Base-by-base conservation (phyloP, 108 stramenopile genomes). In the Cyclotella choctawhatcheeana region DNA sequence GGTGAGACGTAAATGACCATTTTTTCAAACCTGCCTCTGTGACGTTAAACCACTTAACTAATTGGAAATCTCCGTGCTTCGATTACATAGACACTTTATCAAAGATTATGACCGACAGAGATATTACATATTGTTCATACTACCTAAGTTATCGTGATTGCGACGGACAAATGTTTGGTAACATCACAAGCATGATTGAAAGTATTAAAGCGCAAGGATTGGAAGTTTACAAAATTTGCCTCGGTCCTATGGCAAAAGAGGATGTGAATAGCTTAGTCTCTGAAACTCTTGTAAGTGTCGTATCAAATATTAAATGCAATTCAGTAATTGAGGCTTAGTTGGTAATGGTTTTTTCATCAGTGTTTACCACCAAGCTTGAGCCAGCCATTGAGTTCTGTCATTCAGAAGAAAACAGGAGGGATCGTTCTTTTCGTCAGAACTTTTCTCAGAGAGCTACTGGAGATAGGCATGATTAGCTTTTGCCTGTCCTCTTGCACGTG, bases 331-430 rank as follows among this genome's bases (percentile, higher is more conserved):
- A 1, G 20, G 10, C n/a, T 52, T 2, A 52, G 24, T 1, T 52
- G 10, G 2, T 1, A 2, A 24, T n/a, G 10, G 4, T 22, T 52
- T 22, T 12, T 40, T 40, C 12, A 10, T 22, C 24, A 52, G 31
- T 52, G 45, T 25, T 25, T 69, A 18, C 67, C 64, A 21, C 67
- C 68, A 7, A 44, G 27, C 59, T 17, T 66, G 3, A 17, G n/a
- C 26, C 5, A 45, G 47, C 75, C 59, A 8, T 34, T 76, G 31
- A 30, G 59, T 24, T 26, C 35, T 16, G 29, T 43, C 33, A 51
- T 76, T 32, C 51, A 62, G 17, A 47, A 62, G 18, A 76, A 76
- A 45, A 70, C 75, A 27, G 68, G 69, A 27, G 75, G 75, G 0
- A 30, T 69, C 7, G 40, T 66, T 31, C 26, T 76, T n/a, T 76